Percentiles rank a stretch among this genome's conserved stretches.
These are phyloP conservation scores for Paramecium tetraurelia DNA, from an alignment of 73 alveolate genomes.

Conservation along the genomic window DNA sequence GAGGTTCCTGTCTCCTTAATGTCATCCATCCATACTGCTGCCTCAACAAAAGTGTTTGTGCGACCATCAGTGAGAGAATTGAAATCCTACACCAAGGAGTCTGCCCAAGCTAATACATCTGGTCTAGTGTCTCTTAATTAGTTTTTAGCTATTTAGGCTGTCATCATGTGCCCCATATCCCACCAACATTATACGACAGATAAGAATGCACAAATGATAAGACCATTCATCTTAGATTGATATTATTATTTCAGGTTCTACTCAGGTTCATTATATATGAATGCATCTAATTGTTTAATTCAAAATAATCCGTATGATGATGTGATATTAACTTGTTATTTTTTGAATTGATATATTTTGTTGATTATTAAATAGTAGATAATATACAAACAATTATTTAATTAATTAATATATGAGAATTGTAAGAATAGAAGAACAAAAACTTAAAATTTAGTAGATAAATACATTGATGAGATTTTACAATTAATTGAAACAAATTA, in stretches of 20 bases:
- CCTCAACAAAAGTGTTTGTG: slow-evolving; percentile 68
- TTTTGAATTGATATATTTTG: too few species aligned
- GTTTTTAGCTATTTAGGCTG: slow-evolving; percentile 55
- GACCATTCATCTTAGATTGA: neutral
- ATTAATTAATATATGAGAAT: neutral
- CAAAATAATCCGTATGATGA: neutral
- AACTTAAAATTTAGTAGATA: neutral
- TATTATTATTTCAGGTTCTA: neutral
- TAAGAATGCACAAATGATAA: neutral
- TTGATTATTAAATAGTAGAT: too few species aligned
- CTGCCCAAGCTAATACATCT: neutral
- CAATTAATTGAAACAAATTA: neutral
- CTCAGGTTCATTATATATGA: too few species aligned
- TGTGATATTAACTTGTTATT: neutral
- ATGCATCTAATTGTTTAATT: too few species aligned
- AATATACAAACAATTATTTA: too few species aligned
- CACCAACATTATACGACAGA: slow-evolving; percentile 12
- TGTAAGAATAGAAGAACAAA: neutral
- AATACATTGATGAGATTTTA: neutral
- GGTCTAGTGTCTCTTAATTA: neutral
- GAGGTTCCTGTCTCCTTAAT: slow-evolving; percentile 68
- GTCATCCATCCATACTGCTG: slow-evolving; percentile 77
- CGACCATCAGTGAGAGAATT: slow-evolving; percentile 54
- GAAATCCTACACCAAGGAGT: neutral
- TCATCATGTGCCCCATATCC: slow-evolving; percentile 58